phyloP scores from a whole-genome alignment of 2,329 filamentous ascomycete genomes.

The Coniella lustricola region DNA sequence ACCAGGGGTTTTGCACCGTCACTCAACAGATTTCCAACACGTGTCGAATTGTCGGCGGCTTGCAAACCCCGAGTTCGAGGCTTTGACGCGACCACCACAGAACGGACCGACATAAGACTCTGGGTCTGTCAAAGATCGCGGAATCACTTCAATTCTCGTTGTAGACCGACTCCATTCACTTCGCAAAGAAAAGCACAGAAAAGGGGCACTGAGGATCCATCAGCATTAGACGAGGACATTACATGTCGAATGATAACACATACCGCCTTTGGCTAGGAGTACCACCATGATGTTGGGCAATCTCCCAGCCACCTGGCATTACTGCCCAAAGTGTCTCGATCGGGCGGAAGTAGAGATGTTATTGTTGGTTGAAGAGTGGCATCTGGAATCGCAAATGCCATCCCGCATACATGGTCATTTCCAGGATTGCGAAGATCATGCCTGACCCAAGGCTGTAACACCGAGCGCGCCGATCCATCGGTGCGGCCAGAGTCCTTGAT shows the following conservation, averaged over 20 bases:
- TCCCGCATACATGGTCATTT: too few relatives aligned
- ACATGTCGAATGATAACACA: constrained; percentile 33
- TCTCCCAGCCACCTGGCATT: too few relatives aligned
- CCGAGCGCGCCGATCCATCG: too few relatives aligned
- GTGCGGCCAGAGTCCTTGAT: too few relatives aligned
- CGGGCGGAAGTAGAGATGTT: too few relatives aligned
- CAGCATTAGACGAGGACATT: constrained; percentile 23
- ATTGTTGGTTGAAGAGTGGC: too few relatives aligned
- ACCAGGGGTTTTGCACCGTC: too few relatives aligned
- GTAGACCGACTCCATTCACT: constrained; percentile 23
- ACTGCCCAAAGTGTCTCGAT: too few relatives aligned
- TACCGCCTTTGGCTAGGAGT: constrained; percentile 27
- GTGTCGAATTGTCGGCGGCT: neutral
- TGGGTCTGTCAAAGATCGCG: neutral
- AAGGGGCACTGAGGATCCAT: neutral
- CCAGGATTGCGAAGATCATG: too few relatives aligned
- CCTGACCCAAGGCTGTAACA: too few relatives aligned
- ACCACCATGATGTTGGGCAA: too few relatives aligned
- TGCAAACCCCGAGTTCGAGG: neutral
- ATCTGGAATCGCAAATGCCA: too few relatives aligned
- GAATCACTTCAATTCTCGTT: neutral
- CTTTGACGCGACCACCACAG: neutral
- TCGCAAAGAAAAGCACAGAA: constrained; percentile 15
- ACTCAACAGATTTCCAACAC: neutral
- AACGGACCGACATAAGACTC: neutral